Conservation (phyloP, 2,329 filamentous ascomycete genomes). For the Aspergillus aculeatus region DNA sequence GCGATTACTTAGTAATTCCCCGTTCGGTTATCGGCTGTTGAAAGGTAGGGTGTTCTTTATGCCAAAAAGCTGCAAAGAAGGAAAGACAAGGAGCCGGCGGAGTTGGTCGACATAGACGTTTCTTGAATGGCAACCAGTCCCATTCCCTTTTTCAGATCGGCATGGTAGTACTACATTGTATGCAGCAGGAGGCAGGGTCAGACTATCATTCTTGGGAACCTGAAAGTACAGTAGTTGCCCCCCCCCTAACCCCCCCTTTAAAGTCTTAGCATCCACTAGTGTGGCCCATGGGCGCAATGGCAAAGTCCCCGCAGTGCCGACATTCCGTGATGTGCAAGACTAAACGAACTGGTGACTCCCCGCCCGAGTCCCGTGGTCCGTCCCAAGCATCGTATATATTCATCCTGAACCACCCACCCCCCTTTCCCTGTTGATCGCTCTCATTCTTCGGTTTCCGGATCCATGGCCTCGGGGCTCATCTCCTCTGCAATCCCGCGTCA, state of each 20-base stretch:
- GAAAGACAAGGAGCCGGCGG: no score
- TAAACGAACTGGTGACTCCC: neutral
- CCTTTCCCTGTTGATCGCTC: no score
- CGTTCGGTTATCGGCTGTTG: no score
- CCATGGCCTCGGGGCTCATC: neutral
- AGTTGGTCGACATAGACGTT: no score
- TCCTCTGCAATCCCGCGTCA: neutral
- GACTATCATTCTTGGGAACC: neutral
- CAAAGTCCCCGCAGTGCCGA: neutral
- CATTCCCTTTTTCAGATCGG: no score
- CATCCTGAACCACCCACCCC: neutral
- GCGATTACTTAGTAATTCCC: no score
- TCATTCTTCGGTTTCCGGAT: neutral
- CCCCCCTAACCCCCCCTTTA: neutral
- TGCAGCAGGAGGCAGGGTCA: neutral
- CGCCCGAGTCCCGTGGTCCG: neutral
- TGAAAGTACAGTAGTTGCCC: neutral
- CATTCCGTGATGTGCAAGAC: neutral
- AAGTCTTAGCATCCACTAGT: neutral
- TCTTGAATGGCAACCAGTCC: no score
- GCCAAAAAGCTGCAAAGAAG: no score
- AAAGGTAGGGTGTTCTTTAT: no score
- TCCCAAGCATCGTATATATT: slow-evolving; percentile 9
- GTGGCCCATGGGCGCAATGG: neutral
- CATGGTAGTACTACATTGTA: no score